Percentiles rank a stretch among this genome's conserved stretches.
Conservation (phyloP, 768 basidiomycete species). For the Ephemerocybe angulata region DNA sequence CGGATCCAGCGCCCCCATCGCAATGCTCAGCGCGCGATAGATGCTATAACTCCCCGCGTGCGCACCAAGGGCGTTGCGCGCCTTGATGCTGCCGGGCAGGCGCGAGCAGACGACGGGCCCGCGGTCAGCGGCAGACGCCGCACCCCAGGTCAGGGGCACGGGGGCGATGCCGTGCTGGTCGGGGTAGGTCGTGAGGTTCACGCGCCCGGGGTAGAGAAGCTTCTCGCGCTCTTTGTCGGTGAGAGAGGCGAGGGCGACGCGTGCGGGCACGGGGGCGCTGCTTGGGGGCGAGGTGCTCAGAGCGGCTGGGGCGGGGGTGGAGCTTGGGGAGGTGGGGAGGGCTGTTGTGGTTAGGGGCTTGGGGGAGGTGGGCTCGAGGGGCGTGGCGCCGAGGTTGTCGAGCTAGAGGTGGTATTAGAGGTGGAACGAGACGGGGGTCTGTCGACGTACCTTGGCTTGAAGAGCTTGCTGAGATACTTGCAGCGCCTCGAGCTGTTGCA, state of each 20-base stretch:
- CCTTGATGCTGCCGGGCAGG: slow-evolving; percentile 77
- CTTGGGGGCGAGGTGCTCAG: too few relatives aligned
- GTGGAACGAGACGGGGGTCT: slow-evolving; percentile 2
- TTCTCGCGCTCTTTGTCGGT: slow-evolving; percentile 69
- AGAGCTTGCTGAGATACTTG: slow-evolving; percentile 73
- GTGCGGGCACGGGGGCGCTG: too few relatives aligned
- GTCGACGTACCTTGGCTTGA: slow-evolving; percentile 63
- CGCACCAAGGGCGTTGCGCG: slow-evolving; percentile 90
- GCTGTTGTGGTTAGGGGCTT: slow-evolving; percentile 18
- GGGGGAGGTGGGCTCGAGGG: slow-evolving; percentile 30
- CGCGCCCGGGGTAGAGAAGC: slow-evolving; percentile 74
- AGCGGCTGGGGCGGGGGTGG: slow-evolving; percentile 19
- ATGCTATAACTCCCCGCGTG: slow-evolving; percentile 94
- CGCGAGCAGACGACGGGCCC: slow-evolving; percentile 90
- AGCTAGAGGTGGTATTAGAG: slow-evolving; percentile 37
- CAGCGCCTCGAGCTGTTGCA: slow-evolving; percentile 65
- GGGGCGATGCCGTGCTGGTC: slow-evolving; percentile 88
- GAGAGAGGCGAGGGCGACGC: slow-evolving; percentile 4
- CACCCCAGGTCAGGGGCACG: slow-evolving; percentile 79
- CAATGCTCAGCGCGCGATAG: slow-evolving; percentile 90
- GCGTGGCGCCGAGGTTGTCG: slow-evolving; percentile 38
- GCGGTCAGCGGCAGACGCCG: slow-evolving; percentile 53
- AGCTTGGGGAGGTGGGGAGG: slow-evolving; percentile 1
- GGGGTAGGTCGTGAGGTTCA: slow-evolving; percentile 87
- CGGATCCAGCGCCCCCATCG: slow-evolving; percentile 78